Evolutionary conservation across 2,329 filamentous ascomycete genomes (phyloP).

Genomic region (Phaeosphaeria sp.): DNA sequence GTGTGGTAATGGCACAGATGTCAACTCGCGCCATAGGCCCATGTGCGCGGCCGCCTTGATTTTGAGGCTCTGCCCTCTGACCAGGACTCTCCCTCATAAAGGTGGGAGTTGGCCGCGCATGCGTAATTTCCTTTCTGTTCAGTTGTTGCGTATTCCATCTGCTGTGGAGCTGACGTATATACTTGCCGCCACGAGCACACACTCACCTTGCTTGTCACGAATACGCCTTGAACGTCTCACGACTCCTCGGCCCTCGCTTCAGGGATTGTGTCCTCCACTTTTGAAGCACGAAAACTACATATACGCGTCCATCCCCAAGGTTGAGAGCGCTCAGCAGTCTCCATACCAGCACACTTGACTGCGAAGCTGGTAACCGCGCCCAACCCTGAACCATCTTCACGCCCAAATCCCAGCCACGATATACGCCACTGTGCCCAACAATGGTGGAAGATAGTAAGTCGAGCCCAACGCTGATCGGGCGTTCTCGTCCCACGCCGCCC

Average conservation of each 20-base stretch:
- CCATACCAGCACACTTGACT: not conserved
- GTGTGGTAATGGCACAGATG: not conserved
- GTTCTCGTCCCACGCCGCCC: not conserved
- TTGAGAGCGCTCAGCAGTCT: not conserved
- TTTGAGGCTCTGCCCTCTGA: not conserved
- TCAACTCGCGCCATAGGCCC: not conserved
- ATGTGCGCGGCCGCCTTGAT: not conserved
- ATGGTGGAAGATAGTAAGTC: not conserved
- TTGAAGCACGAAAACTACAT: not conserved
- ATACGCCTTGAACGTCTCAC: constrained; percentile 8
- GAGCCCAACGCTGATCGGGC: not conserved
- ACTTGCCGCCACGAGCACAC: not conserved
- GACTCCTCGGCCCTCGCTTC: not conserved
- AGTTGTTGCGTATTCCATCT: constrained; percentile 5
- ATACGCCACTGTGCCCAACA: not conserved
- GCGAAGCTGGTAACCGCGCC: not conserved
- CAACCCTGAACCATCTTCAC: not conserved
- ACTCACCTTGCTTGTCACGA: constrained; percentile 14
- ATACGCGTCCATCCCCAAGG: constrained; percentile 1
- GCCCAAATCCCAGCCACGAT: not conserved
- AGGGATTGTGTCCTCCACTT: not conserved
- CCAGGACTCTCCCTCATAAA: not conserved
- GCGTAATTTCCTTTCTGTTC: constrained; percentile 7
- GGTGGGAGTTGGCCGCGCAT: not conserved
- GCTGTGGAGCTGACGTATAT: constrained; percentile 1